Conservation (phyloP, 192 early-diverging fungal genomes). For the Cladochytrium replicatum region DNA sequence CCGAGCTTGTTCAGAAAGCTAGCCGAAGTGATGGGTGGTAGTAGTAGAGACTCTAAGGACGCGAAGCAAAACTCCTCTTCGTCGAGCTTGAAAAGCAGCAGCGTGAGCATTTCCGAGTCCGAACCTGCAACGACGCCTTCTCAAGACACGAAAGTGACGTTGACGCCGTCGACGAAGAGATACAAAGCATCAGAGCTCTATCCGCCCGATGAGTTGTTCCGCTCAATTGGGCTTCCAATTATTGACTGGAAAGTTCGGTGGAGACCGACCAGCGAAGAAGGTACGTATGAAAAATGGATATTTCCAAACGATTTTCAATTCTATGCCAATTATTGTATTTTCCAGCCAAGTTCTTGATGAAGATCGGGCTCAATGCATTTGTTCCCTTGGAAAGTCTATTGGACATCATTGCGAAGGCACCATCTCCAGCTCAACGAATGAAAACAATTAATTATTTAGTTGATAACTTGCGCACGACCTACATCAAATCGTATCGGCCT, state of each 20-base stretch:
- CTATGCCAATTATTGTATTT: background rate
- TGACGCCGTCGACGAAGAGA: conserved; percentile 20
- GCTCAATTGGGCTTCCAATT: conserved; percentile 51
- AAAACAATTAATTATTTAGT: conserved; percentile 59
- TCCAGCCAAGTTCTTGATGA: conserved; percentile 28
- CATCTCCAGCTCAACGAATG: conserved; percentile 15
- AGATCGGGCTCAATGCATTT: conserved; percentile 20
- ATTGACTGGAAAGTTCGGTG: conserved; percentile 57
- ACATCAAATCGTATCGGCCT: conserved; percentile 41
- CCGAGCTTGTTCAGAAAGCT: too few relatives aligned
- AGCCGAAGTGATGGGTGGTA: too few relatives aligned
- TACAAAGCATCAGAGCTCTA: conserved; percentile 57
- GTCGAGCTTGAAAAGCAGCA: conserved; percentile 8
- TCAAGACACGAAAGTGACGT: conserved; percentile 16
- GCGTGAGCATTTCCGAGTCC: conserved; percentile 1
- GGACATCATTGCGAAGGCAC: conserved; percentile 5
- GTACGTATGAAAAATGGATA: conserved; percentile 12
- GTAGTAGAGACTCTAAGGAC: too few relatives aligned
- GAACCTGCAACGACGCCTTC: conserved; percentile 4
- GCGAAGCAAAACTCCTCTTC: conserved; percentile 7
- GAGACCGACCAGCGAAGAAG: conserved; percentile 27
- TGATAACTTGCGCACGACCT: conserved; percentile 52
- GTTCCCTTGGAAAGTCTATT: conserved; percentile 30
- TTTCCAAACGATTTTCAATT: background rate
- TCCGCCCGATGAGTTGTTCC: conserved; percentile 48